phyloP scores from a whole-genome alignment of 768 basidiomycete species.

The Heimioporus sp. region DNA sequence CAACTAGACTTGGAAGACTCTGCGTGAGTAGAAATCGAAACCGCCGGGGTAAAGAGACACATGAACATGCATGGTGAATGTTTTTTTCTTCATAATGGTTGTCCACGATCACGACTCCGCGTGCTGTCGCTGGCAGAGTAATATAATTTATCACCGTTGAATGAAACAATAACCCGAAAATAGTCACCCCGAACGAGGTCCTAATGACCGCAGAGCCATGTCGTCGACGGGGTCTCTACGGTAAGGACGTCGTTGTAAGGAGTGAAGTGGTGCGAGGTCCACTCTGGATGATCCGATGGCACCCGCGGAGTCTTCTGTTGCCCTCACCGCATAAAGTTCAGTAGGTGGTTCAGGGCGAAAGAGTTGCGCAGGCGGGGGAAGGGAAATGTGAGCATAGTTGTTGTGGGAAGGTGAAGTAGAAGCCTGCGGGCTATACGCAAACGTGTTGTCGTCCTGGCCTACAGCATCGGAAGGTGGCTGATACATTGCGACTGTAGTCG shows the following conservation, averaged over 20 bases:
- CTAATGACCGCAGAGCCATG: conserved; percentile 50
- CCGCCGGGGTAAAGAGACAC: background rate
- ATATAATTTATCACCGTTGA: conserved; percentile 22
- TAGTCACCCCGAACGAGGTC: conserved; percentile 37
- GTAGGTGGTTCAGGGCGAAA: conserved; percentile 25
- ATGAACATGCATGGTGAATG: background rate
- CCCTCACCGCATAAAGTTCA: conserved; percentile 30
- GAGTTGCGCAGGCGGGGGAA: conserved; percentile 33
- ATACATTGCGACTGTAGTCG: conserved; percentile 13
- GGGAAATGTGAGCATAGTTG: conserved; percentile 22
- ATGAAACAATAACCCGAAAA: conserved; percentile 16
- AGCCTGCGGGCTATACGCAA: conserved; percentile 10
- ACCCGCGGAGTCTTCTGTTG: conserved; percentile 16
- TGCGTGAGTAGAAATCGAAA: background rate
- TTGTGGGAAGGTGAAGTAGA: conserved; percentile 8
- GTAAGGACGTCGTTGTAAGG: conserved; percentile 56
- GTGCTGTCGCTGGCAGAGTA: conserved; percentile 14
- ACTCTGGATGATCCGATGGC: conserved; percentile 29
- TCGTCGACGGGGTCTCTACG: conserved; percentile 63
- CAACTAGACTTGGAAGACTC: background rate
- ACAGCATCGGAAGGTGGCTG: conserved; percentile 2
- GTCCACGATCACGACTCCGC: conserved; percentile 4
- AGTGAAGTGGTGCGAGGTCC: conserved; percentile 57
- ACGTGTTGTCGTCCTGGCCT: conserved; percentile 7
- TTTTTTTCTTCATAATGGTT: conserved; percentile 4